These are phyloP conservation scores for Chalciporus sphaerocephalus DNA, from an alignment of 768 basidiomycete genomes.

Conservation along the genomic window DNA sequence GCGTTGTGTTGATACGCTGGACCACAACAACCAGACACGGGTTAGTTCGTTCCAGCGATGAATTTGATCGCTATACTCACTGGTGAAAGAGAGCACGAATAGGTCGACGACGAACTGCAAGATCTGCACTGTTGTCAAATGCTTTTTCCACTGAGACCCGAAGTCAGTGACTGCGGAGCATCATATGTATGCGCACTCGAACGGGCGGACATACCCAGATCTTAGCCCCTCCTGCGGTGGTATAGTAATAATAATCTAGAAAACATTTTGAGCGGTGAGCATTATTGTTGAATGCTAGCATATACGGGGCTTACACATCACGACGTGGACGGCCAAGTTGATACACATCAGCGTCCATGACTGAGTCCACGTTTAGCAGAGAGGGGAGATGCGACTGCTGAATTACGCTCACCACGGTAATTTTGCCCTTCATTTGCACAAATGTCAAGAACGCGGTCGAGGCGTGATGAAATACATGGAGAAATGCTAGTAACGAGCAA, in stretches of 20 bases:
- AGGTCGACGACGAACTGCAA: conserved; percentile 24
- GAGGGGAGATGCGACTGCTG: background rate
- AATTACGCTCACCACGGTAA: conserved; percentile 61
- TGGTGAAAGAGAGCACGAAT: conserved; percentile 16
- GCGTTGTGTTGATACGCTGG: conserved; percentile 26
- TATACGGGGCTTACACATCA: conserved; percentile 74
- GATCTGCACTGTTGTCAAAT: conserved; percentile 27
- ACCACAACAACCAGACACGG: background rate
- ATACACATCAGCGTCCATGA: conserved; percentile 88
- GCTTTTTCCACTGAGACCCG: conserved; percentile 23
- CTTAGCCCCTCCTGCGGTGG: conserved; percentile 65
- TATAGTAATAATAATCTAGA: conserved; percentile 95
- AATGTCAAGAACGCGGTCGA: conserved; percentile 91
- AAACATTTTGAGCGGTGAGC: background rate
- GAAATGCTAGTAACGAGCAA: too few relatives aligned
- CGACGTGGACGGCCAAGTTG: conserved; percentile 86
- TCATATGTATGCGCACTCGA: conserved; percentile 1
- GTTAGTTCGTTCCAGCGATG: background rate
- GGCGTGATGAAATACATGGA: conserved; percentile 97
- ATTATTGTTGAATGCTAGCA: background rate
- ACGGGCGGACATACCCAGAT: conserved; percentile 17
- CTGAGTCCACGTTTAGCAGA: conserved; percentile 35
- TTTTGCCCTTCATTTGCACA: conserved; percentile 83
- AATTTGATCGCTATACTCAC: conserved; percentile 13
- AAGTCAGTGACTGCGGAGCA: too few relatives aligned